Conservation (phyloP, 139 green algal species). For the Chlorella sp. region DNA sequence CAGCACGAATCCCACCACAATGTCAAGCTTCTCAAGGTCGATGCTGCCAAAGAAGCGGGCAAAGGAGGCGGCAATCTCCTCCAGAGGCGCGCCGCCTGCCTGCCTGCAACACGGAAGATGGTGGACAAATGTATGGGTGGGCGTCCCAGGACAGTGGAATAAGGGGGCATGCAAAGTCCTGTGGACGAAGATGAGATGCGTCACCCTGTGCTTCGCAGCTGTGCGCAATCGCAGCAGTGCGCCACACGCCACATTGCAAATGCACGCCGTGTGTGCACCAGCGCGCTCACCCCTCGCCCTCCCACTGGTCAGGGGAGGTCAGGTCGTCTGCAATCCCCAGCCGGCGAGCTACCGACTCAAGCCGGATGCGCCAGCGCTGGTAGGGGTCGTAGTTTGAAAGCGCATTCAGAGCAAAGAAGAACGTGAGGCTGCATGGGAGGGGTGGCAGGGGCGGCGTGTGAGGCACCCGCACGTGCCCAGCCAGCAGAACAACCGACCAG, state of each 20-base stretch:
- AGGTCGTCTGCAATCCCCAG: not conserved
- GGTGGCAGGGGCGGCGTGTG: too few species aligned
- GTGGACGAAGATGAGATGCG: too few species aligned
- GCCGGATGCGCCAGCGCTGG: conserved; percentile 6
- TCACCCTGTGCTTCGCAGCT: too few species aligned
- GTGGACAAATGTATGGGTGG: too few species aligned
- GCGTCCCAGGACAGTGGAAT: too few species aligned
- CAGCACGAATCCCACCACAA: conserved; percentile 6
- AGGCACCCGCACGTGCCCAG: too few species aligned
- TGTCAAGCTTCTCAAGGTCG: conserved; percentile 23
- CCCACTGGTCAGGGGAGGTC: not conserved
- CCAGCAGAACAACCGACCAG: too few species aligned
- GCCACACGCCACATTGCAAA: too few species aligned
- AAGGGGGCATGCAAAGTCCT: too few species aligned
- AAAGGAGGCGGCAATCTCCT: conserved; percentile 19
- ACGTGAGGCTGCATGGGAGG: not conserved
- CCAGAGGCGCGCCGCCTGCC: not conserved
- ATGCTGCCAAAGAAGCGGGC: conserved; percentile 16
- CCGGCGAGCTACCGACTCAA: not conserved
- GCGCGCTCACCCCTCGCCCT: not conserved
- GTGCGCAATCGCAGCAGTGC: too few species aligned
- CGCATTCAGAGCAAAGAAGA: not conserved
- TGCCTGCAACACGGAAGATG: too few species aligned
- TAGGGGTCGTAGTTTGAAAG: not conserved
- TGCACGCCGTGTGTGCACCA: too few species aligned